Evolutionary conservation across 2,329 filamentous ascomycete genomes (phyloP).

Genomic region (Talaromyces sp.): DNA sequence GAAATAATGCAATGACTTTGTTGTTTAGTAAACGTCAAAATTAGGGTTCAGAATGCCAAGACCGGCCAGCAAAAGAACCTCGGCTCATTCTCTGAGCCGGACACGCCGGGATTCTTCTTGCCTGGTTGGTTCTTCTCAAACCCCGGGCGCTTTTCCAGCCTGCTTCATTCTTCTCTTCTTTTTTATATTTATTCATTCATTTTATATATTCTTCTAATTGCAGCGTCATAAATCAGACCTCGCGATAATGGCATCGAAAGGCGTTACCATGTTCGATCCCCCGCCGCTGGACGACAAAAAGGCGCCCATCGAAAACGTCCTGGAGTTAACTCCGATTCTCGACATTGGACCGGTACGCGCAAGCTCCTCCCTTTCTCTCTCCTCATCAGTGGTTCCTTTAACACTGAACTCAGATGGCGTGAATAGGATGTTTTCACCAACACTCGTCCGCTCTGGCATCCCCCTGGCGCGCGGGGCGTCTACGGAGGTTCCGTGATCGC

Average conservation of each 20-base stretch:
- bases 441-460: slow-evolving; percentile 85
- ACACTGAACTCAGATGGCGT: background rate
- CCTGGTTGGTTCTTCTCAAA: background rate
- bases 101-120: background rate
- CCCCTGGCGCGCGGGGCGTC: slow-evolving; percentile 84
- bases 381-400: background rate
- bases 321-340: slow-evolving; percentile 74
- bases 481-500: slow-evolving; percentile 92
- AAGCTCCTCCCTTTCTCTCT: background rate
- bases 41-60: background rate
- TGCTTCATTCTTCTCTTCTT: background rate
- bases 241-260: slow-evolving; percentile 16
- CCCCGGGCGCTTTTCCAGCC: background rate
- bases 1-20: background rate
- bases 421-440: slow-evolving; percentile 87
- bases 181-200: background rate
- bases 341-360: slow-evolving; percentile 55
- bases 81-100: background rate
- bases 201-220: background rate
- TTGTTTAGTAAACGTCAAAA: no score
- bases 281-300: slow-evolving; percentile 68
- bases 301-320: slow-evolving; percentile 80
- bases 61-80: background rate
- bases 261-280: slow-evolving; percentile 65
- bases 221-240: background rate